A percentile compares a stretch with the other conserved stretches of the same genome.
These are phyloP conservation scores for Coemansia sp. DNA, from an alignment of 192 early-diverging fungal species.

Conservation along the genomic window DNA sequence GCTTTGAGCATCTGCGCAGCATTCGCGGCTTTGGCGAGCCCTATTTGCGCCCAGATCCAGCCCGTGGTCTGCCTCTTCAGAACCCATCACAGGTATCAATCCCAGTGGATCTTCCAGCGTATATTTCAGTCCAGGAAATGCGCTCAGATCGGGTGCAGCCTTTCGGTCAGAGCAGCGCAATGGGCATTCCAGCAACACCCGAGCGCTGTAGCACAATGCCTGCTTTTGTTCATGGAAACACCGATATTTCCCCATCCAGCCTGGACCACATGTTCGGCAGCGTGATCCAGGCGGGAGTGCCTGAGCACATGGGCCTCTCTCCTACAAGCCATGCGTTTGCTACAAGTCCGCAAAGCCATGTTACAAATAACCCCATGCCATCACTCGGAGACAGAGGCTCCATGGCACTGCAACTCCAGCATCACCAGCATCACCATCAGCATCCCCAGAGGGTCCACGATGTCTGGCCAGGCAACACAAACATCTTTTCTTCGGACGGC, in stretches of 20 bases:
- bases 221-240: background rate
- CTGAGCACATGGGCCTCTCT: conserved; percentile 13
- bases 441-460: conserved; percentile 5
- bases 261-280: conserved; percentile 20
- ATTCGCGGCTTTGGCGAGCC: conserved; percentile 20
- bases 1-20: conserved; percentile 30
- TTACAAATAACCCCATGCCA: background rate
- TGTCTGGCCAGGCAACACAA: background rate
- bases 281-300: conserved; percentile 24
- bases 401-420: conserved; percentile 8
- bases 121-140: conserved; percentile 13
- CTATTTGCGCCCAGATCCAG: conserved; percentile 12
- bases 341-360: background rate
- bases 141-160: conserved; percentile 6
- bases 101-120: conserved; percentile 23
- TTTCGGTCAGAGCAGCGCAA: conserved; percentile 29
- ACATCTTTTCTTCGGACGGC: background rate
- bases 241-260: background rate
- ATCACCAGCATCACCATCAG: too few species aligned
- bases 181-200: conserved; percentile 33
- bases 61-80: conserved; percentile 40
- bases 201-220: background rate
- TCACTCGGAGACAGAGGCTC: background rate
- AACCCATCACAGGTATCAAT: conserved; percentile 46
- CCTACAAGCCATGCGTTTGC: conserved; percentile 13